Evolutionary conservation across 2,329 filamentous ascomycete genomes (phyloP).

Genomic region (Claviceps maximensis): DNA sequence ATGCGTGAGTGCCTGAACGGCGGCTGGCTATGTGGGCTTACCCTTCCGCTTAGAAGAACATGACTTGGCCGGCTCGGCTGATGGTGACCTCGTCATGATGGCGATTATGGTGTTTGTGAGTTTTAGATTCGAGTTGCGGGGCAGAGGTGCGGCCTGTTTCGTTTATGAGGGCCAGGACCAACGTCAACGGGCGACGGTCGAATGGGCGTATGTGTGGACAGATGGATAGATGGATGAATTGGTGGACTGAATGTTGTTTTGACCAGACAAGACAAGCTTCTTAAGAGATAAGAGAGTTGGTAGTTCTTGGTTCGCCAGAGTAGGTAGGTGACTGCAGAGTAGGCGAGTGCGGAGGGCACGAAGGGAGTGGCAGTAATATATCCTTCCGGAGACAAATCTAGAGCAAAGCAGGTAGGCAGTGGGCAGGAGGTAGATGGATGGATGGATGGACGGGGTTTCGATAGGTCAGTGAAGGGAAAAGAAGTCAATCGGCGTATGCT

Average conservation of each 20-base stretch:
- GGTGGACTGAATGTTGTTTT: neutral
- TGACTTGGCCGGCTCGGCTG: conserved; percentile 28
- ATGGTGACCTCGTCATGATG: conserved; percentile 28
- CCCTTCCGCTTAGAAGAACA: conserved; percentile 30
- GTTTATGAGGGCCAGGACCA: neutral
- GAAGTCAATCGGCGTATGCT: neutral
- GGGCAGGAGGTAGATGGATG: neutral
- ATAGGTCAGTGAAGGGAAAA: neutral
- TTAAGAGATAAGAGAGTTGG: too few species aligned
- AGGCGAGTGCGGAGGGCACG: neutral
- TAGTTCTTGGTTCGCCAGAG: too few species aligned
- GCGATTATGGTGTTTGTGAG: neutral
- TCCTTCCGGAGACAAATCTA: neutral
- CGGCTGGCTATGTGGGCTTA: conserved; percentile 20
- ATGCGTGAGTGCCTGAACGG: neutral
- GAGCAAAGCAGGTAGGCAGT: neutral
- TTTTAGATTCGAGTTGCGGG: too few species aligned
- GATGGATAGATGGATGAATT: too few species aligned
- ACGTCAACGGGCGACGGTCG: neutral
- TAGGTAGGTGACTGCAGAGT: neutral
- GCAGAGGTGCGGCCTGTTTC: neutral
- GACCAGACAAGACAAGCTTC: neutral
- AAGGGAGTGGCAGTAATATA: neutral
- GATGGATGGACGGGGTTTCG: neutral
- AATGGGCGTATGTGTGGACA: too few species aligned